Base-by-base conservation (phyloP, 1,284 basidiomycete genomes). In the Irpex rosettiformis region DNA sequence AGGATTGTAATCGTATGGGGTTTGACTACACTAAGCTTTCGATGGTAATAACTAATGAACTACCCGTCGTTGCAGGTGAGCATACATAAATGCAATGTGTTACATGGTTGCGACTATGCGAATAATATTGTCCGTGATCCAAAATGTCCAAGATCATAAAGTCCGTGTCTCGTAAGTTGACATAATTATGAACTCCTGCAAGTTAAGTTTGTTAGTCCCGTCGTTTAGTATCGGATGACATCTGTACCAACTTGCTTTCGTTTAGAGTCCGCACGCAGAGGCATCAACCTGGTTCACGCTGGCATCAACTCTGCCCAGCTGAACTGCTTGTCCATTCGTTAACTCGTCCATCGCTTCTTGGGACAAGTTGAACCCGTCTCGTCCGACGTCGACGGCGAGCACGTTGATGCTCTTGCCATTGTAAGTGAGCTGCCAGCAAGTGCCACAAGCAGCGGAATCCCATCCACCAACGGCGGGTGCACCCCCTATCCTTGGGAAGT, bases 401-500 rank as follows among this genome's bases (percentile, higher is more conserved):
- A 81, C 62, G 54, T 71, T 65, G 59, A 81, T 70, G n/a, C 69
- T 75, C 11, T 61, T 73, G 52, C 70, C 70, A 33, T 69, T 68
- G 65, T 74, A 78, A 6, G 67, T 71, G 54, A 82, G 64, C 57
- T 73, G 51, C 73, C 77, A 80, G 70, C 78, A 83, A 13, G 75
- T 72, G 47, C 80, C 79, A 64, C 79, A 81, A 37, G 67, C 66
- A n/a, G 68, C n/a, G 4, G 76, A 78, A 66, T 77, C 73, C 69
- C 71, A 81, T 1, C 74, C 76, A 27, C 21, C 52, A 16, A 83
- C 67, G 25, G 72, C 73, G 43, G 66, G 65, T 2, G 71, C 74
- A 11, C 78, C 82, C 13, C 80, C 82, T 60, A 85, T 67, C 60
- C 73, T 69, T 13, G 82, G 81, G 69, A 77, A 83, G n/a, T 33